Percentiles rank a stretch among this genome's conserved stretches.
These are phyloP conservation scores for Yamadazyma sp. DNA, from an alignment of 1,139 yeast species.

Conservation along the genomic window DNA sequence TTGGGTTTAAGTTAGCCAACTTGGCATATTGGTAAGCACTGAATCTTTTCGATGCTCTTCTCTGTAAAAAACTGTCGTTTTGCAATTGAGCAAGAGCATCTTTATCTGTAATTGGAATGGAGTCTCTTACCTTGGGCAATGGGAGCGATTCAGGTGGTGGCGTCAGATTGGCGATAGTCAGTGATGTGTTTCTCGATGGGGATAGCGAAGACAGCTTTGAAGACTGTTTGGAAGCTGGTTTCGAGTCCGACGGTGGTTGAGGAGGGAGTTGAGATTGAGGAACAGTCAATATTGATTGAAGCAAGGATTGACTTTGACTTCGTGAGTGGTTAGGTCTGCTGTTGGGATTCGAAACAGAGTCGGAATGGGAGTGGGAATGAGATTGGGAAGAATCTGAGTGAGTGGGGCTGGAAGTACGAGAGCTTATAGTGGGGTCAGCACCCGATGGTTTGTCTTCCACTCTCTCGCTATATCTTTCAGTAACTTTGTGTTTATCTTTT, in stretches of 20 bases:
- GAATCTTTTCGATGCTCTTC: conserved; percentile 89
- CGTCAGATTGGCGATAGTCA: not conserved
- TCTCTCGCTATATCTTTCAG: not conserved
- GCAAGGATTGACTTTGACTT: conserved; percentile 2
- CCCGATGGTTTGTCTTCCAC: not conserved
- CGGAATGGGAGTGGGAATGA: not conserved
- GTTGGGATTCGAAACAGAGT: not conserved
- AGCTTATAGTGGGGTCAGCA: not conserved
- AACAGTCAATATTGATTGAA: not conserved
- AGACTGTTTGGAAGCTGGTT: not conserved
- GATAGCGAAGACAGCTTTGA: conserved; percentile 2
- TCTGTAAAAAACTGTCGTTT: conserved; percentile 45
- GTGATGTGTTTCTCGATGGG: not conserved
- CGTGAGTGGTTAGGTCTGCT: not conserved
- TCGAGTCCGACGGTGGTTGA: conserved; percentile 2
- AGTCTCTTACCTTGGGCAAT: conserved; percentile 1
- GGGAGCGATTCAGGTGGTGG: conserved; percentile 1
- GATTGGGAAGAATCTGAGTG: conserved; percentile 2
- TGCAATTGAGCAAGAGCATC: conserved; percentile 18
- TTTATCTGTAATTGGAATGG: conserved; percentile 6
- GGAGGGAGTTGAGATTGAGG: conserved; percentile 6
- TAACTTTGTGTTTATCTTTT: not conserved
- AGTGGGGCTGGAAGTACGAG: not conserved
- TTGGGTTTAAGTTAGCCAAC: conserved; percentile 50
- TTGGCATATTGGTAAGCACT: conserved; percentile 93